Conservation (phyloP, 2,329 filamentous ascomycete species). For the Sporothrix dimorphospora region DNA sequence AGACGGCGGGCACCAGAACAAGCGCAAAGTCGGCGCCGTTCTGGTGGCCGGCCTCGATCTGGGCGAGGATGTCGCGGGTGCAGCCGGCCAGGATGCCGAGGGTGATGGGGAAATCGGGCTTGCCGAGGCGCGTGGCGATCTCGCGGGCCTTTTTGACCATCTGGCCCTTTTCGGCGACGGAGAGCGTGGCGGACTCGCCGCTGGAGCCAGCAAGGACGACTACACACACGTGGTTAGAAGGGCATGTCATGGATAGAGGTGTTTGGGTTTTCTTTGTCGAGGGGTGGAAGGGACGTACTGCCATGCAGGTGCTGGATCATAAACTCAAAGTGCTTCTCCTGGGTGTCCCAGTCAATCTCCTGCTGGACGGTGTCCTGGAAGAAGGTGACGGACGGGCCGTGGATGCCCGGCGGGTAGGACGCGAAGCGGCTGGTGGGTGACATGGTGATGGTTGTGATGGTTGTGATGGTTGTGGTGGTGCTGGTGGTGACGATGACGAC, state of each 20-base stretch:
- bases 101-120: conserved; percentile 15
- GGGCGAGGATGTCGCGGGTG: conserved; percentile 1
- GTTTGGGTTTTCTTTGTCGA: background rate
- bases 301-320: conserved; percentile 14
- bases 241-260: no score
- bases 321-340: conserved; percentile 14
- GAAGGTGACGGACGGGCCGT: conserved; percentile 18
- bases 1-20: background rate
- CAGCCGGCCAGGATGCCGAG: conserved; percentile 5
- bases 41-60: conserved; percentile 3
- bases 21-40: conserved; percentile 16
- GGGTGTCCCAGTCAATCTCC: conserved; percentile 16
- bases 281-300: background rate
- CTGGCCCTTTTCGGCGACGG: conserved; percentile 10
- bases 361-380: background rate
- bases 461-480: background rate
- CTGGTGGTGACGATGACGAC: no score
- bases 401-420: conserved; percentile 17
- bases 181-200: conserved; percentile 1
- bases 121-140: conserved; percentile 1
- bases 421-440: background rate
- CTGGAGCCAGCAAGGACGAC: conserved; percentile 3
- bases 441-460: conserved; percentile 5
- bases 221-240: background rate
- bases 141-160: conserved; percentile 14